A percentile compares a stretch with the other conserved stretches of the same genome.
phyloP scores from a whole-genome alignment of 768 basidiomycete genomes.

The Suillus decipiens region DNA sequence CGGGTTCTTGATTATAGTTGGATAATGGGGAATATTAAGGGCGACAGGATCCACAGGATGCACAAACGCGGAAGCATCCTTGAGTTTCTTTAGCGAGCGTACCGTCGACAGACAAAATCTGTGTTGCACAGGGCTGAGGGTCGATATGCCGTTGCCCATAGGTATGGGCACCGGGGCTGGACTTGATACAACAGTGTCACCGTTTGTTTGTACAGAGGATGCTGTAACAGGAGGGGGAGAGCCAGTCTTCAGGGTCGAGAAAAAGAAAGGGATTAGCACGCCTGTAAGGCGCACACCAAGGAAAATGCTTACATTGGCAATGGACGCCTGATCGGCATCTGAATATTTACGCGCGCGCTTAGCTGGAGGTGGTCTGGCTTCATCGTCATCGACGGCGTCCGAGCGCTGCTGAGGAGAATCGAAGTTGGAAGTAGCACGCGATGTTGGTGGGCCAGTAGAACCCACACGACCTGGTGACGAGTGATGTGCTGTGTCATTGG shows the following conservation, averaged over 20 bases:
- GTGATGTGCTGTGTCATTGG: constrained; percentile 34
- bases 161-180: constrained; percentile 15
- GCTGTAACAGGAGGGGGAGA: constrained; percentile 71
- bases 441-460: constrained; percentile 35
- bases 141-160: constrained; percentile 27
- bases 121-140: constrained; percentile 68
- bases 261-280: constrained; percentile 49
- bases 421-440: constrained; percentile 36
- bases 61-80: constrained; percentile 80
- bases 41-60: constrained; percentile 87
- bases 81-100: constrained; percentile 81
- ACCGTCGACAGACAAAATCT: constrained; percentile 79
- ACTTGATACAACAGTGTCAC: constrained; percentile 20
- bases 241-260: constrained; percentile 58
- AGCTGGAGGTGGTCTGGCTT: constrained; percentile 73
- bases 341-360: constrained; percentile 79
- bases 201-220: constrained; percentile 34
- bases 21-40: constrained; percentile 86
- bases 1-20: constrained; percentile 80
- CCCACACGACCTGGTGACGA: constrained; percentile 42
- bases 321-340: constrained; percentile 73
- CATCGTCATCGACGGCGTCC: constrained; percentile 38
- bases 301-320: constrained; percentile 64
- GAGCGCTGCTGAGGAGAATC: constrained; percentile 31
- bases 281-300: constrained; percentile 51